Evolutionary conservation across 2,329 filamentous ascomycete genomes (phyloP), one percentile per base, ranked within the genome.

Genomic region (Colletotrichum kahawae): DNA sequence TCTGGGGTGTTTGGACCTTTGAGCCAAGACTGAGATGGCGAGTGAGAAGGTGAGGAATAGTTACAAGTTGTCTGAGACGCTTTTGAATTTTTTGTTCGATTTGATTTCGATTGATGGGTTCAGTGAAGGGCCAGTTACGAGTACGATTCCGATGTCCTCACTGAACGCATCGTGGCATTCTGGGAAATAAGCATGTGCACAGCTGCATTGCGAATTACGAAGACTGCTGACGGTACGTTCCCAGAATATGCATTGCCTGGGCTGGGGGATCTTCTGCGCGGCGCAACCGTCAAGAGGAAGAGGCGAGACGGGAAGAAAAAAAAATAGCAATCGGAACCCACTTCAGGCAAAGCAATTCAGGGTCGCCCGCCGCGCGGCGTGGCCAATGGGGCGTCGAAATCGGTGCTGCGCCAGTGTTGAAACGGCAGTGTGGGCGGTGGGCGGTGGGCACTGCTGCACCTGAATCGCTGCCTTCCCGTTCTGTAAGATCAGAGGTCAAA

Each of bases 351-450:
- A 31, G 18, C 29, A n/a, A 16, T 31, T 31, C 60, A 29, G 21
- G 43, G 64, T 18, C 38, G 24, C 38, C 36, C 14, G 71, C 43
- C 57, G 57, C 71, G 29, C 34, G 16, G 43, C 33, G 31, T 33
- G 59, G 62, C 69, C 62, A 67, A 69, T 69, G 27, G 34, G 54
- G 21, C 18, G 67, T 27, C 51, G 16, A 6, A 7, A 18, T 54
- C 21, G 38, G 21, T 31, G 29, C 67, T 63, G 67, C 67, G 67
- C 67, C 67, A 56, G 36, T 63, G 29, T 70, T 70, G 67, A 70
- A 70, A 70, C 67, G 67, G 67, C 57, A 56, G 56, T 70, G 38
- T 70, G 67, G 57, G 59, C 67, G 21, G 38, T 70, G 67, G 57
- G 59, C 67, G 21, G 67, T 54, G 67, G 67, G 24, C 67, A n/a